Conservation (phyloP, 139 green algal species). For the Picocystis salinarum region DNA sequence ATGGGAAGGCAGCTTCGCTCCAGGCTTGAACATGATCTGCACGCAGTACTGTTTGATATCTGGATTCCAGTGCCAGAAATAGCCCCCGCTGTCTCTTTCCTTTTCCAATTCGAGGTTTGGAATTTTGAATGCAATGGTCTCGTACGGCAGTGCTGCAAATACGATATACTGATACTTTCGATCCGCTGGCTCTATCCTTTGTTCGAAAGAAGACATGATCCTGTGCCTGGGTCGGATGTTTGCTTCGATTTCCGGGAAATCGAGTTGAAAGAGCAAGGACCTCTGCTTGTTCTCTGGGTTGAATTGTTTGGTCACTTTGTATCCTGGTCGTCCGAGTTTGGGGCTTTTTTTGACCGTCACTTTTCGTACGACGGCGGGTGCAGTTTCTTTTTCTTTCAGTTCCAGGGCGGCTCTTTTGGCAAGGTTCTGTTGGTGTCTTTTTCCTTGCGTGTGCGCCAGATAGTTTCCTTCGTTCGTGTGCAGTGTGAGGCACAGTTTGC, state of each 20-base stretch:
- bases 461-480: conserved; percentile 99
- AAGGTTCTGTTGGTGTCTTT: conserved; percentile 95
- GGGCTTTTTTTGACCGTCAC: conserved; percentile 52
- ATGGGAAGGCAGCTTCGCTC: no score
- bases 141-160: conserved; percentile 93
- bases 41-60: conserved; percentile 22
- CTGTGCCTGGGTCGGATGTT: conserved; percentile 67
- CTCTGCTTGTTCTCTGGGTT: conserved; percentile 48
- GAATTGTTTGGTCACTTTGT: conserved; percentile 96
- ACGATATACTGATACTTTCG: conserved; percentile 90
- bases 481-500: conserved; percentile 91
- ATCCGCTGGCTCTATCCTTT: conserved; percentile 55
- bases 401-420: conserved; percentile 91
- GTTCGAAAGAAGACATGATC: conserved; percentile 92
- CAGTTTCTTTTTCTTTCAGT: conserved; percentile 56
- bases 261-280: conserved; percentile 87
- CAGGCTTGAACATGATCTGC: conserved; percentile 10
- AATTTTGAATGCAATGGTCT: conserved; percentile 92
- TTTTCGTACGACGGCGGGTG: conserved; percentile 39
- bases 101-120: conserved; percentile 77
- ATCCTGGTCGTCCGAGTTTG: conserved; percentile 92
- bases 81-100: conserved; percentile 33
- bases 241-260: conserved; percentile 55
- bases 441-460: conserved; percentile 94
- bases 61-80: conserved; percentile 78